phyloP scores from a whole-genome alignment of 306 rosid species.

The Inga laurina region DNA sequence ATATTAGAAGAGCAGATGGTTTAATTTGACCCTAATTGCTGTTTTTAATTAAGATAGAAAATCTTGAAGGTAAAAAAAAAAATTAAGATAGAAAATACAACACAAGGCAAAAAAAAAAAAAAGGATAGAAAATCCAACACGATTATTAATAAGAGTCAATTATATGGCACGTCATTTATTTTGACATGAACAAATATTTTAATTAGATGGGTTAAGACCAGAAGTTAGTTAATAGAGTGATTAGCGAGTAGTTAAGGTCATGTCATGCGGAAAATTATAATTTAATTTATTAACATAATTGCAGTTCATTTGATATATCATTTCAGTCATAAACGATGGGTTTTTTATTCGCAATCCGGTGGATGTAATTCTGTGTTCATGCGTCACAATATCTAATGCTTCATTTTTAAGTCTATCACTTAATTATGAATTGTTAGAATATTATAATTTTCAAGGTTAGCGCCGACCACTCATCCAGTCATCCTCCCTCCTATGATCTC shows the following conservation, averaged over 20 bases:
- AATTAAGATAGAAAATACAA: neutral
- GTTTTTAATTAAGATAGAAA: neutral
- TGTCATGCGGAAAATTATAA: too few relatives aligned
- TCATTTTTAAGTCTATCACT: neutral
- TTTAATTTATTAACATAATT: too few relatives aligned
- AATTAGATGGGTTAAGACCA: neutral
- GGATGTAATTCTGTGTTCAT: neutral
- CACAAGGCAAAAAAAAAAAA: too few relatives aligned
- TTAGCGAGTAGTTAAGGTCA: too few relatives aligned
- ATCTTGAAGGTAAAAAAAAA: too few relatives aligned
- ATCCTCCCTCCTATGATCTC: neutral
- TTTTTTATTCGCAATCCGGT: neutral
- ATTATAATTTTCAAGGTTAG: neutral
- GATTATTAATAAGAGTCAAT: neutral
- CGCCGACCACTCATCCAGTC: neutral
- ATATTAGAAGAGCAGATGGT: too few relatives aligned
- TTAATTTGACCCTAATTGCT: neutral
- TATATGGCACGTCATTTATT: neutral
- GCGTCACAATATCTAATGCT: neutral
- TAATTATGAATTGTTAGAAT: neutral
- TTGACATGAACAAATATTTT: neutral
- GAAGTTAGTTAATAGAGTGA: too few relatives aligned
- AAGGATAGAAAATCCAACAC: neutral
- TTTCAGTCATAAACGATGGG: neutral
- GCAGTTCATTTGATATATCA: neutral